Evolutionary conservation across 148 eudicot genomes (phyloP).

Genomic region (Beta vulgaris): DNA sequence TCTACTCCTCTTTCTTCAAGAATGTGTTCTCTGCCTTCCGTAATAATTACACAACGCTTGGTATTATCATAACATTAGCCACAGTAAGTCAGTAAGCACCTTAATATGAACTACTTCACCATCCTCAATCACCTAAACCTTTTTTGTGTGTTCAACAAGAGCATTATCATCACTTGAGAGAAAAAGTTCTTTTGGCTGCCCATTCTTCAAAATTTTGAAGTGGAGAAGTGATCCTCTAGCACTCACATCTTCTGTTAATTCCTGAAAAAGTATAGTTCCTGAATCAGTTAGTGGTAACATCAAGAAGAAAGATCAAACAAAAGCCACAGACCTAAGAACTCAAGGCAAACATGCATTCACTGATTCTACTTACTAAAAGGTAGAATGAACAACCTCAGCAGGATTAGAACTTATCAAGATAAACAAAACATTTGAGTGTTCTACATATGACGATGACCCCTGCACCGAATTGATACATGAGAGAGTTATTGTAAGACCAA

Average conservation of each 20-base stretch:
- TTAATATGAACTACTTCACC: constrained; percentile 89
- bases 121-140: constrained; percentile 90
- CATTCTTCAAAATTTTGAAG: constrained; percentile 60
- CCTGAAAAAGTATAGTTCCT: constrained; percentile 68
- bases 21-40: background rate
- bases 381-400: background rate
- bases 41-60: background rate
- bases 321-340: background rate
- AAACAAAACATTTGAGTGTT: background rate
- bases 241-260: constrained; percentile 45
- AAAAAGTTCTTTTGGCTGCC: constrained; percentile 82
- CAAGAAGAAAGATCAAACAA: constrained; percentile 8
- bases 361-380: background rate
- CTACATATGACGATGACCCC: background rate
- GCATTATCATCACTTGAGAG: constrained; percentile 94
- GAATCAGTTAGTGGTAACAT: constrained; percentile 23
- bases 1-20: background rate
- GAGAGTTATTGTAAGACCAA: background rate
- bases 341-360: background rate
- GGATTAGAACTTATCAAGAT: background rate
- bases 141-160: constrained; percentile 88
- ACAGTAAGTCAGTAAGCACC: constrained; percentile 64
- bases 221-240: constrained; percentile 62
- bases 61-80: background rate
- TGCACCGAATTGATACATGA: background rate